phyloP scores from a whole-genome alignment of 1,284 basidiomycete species.

The Leccinum huronense region DNA sequence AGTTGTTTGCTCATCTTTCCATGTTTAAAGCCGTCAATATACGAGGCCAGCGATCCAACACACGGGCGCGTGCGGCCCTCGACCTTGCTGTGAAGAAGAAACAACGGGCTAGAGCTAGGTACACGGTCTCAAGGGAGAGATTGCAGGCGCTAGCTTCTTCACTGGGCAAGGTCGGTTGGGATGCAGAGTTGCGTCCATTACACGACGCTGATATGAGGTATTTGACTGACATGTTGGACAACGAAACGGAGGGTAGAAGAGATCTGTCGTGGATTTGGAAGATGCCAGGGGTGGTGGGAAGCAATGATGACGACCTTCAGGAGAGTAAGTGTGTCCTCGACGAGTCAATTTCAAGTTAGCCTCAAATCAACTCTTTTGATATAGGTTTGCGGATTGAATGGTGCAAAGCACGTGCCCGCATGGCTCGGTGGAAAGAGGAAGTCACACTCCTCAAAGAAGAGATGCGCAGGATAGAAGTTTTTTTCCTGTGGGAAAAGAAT shows the following conservation, averaged over 20 bases:
- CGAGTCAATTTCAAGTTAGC: no score
- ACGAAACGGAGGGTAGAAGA: conserved; percentile 1
- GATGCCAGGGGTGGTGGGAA: neutral
- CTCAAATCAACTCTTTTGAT: no score
- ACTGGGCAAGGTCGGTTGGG: neutral
- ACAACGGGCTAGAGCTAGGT: neutral
- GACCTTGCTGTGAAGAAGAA: neutral
- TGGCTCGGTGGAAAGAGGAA: neutral
- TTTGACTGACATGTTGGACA: conserved; percentile 5
- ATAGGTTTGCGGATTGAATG: conserved; percentile 4
- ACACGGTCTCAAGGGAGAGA: neutral
- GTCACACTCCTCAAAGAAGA: neutral
- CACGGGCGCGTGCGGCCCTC: neutral
- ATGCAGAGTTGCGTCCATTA: neutral
- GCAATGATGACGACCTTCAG: neutral
- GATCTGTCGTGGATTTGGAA: conserved; percentile 8
- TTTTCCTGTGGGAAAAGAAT: conserved; percentile 1
- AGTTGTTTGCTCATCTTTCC: neutral
- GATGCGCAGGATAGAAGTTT: neutral
- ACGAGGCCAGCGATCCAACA: neutral
- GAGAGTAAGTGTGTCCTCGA: conserved; percentile 5
- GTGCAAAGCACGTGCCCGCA: neutral
- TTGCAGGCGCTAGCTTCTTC: neutral
- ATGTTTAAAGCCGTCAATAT: conserved; percentile 3
- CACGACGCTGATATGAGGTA: conserved; percentile 2